These are phyloP conservation scores for Yamadazyma takamatsuzukensis DNA, from an alignment of 805 yeast genomes.

Conservation along the genomic window DNA sequence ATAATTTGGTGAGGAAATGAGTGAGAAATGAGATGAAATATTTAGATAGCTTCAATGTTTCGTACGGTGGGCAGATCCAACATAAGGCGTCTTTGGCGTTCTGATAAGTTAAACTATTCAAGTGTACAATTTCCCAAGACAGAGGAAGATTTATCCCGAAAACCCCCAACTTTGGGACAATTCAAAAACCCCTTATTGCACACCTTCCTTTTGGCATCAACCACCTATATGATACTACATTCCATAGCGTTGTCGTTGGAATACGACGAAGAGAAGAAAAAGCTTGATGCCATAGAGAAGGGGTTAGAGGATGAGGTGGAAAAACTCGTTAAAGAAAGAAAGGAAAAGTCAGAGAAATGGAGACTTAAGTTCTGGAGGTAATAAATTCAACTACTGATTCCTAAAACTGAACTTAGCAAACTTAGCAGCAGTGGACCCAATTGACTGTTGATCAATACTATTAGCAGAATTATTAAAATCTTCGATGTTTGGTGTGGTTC, in stretches of 20 bases:
- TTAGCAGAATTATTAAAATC: conserved; percentile 8
- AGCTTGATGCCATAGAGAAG: conserved; percentile 15
- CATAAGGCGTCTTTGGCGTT: too few relatives aligned
- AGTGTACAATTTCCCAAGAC: conserved; percentile 4
- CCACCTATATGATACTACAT: conserved; percentile 34
- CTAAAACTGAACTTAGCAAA: conserved; percentile 30
- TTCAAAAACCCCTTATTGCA: conserved; percentile 36
- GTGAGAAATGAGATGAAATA: too few relatives aligned
- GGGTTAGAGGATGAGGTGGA: conserved; percentile 24
- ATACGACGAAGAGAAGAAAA: conserved; percentile 20
- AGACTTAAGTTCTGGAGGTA: conserved; percentile 14
- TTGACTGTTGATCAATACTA: conserved; percentile 20
- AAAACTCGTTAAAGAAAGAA: conserved; percentile 24
- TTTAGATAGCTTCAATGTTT: too few relatives aligned
- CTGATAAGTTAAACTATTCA: too few relatives aligned
- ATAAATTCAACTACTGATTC: conserved; percentile 2
- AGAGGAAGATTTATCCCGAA: not conserved
- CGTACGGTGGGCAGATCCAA: too few relatives aligned
- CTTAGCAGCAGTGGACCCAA: conserved; percentile 23
- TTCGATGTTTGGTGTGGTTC: too few relatives aligned
- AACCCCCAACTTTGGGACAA: conserved; percentile 31
- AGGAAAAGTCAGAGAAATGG: conserved; percentile 18
- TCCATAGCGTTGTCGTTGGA: conserved; percentile 30
- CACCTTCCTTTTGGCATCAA: conserved; percentile 36
- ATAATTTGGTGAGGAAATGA: too few relatives aligned